Base-by-base conservation (phyloP, 768 basidiomycete genomes). In the Lentinula raphanica region DNA sequence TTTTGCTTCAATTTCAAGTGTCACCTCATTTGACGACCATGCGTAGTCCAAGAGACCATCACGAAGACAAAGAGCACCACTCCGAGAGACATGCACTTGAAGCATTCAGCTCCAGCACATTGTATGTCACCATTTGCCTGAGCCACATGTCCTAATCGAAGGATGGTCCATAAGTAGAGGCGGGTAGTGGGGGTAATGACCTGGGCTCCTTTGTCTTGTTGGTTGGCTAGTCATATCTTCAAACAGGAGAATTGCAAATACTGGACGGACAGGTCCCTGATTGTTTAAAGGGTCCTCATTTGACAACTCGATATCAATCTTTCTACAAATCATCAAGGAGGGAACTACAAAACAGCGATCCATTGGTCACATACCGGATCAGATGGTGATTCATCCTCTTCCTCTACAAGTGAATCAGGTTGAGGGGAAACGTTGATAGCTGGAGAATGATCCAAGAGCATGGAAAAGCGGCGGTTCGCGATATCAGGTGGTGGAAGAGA, bases 321-420 rank as follows among this genome's bases (percentile, higher is more conserved):
- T 28, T 35, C 36, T 9, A 15, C 50, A 38, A 19, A 53, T 23
- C 36, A 38, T 44, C 5, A 56, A 45, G n/a, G 15, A 21, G 9
- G 17, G 15, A 28, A 5, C 7, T 9, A 29, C 11, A 29, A n/a
- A 31, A 29, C 8, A 23, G 17, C n/a, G 6, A 56, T 4, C 23
- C 9, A 44, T n/a, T 35, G 28, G 29, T 23, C 53, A 53, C 54
- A 56, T 32, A 56, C 54, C 54, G 42, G 40, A 56, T 56, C 54
- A 45, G 32, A 29, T 32, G 51, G 19, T 21, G 17, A 8, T 29
- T 17, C 19, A 2, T 21, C 21, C 31, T 35, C 49, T 36, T n/a
- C 11, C 19, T 36, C 49, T 11, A 17, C 29, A 17, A 19, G 23
- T 4, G 15, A 9, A 27, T 39, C 36, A 3, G 39, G 39, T 39